A percentile compares a stretch with the other conserved stretches of the same genome.
phyloP scores from a whole-genome alignment of 2,329 filamentous ascomycete species.

The Chalara sp. region DNA sequence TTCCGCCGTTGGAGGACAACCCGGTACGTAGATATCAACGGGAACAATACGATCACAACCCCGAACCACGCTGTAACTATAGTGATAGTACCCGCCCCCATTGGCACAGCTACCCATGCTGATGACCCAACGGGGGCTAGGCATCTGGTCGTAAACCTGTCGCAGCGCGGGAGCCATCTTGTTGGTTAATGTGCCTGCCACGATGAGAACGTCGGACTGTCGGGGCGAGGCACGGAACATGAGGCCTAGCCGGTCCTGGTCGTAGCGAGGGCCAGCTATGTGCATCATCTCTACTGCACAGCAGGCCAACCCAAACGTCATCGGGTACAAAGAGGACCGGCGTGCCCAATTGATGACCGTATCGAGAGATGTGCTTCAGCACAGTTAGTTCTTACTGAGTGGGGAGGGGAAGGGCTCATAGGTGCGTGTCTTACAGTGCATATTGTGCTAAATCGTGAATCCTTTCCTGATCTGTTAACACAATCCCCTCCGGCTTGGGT shows the following conservation, averaged over 20 bases:
- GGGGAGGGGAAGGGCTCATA: too few species aligned
- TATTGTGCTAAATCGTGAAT: too few species aligned
- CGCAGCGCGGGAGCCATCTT: slow-evolving; percentile 91
- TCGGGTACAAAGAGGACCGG: slow-evolving; percentile 78
- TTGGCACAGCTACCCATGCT: slow-evolving; percentile 83
- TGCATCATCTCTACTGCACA: slow-evolving; percentile 94
- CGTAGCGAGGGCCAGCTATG: slow-evolving; percentile 78
- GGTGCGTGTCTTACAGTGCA: too few species aligned
- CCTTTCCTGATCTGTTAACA: too few species aligned
- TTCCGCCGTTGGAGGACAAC: too few species aligned
- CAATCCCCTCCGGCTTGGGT: too few species aligned
- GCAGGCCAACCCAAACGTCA: slow-evolving; percentile 84
- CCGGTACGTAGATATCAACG: slow-evolving; percentile 74
- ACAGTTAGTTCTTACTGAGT: too few species aligned
- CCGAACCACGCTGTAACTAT: slow-evolving; percentile 70
- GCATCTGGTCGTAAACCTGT: slow-evolving; percentile 94
- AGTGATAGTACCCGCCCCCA: slow-evolving; percentile 81
- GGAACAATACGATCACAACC: slow-evolving; percentile 72
- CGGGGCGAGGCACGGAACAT: slow-evolving; percentile 85
- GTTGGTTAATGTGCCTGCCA: slow-evolving; percentile 87
- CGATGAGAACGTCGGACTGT: slow-evolving; percentile 89
- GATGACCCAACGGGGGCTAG: slow-evolving; percentile 78
- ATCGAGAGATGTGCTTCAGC: too few species aligned
- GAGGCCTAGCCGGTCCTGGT: slow-evolving; percentile 80
- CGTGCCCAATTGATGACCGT: slow-evolving; percentile 84